A percentile compares a stretch with the other conserved stretches of the same genome.
phyloP scores from a whole-genome alignment of 768 basidiomycete species.

The Phaeotremella fagi region DNA sequence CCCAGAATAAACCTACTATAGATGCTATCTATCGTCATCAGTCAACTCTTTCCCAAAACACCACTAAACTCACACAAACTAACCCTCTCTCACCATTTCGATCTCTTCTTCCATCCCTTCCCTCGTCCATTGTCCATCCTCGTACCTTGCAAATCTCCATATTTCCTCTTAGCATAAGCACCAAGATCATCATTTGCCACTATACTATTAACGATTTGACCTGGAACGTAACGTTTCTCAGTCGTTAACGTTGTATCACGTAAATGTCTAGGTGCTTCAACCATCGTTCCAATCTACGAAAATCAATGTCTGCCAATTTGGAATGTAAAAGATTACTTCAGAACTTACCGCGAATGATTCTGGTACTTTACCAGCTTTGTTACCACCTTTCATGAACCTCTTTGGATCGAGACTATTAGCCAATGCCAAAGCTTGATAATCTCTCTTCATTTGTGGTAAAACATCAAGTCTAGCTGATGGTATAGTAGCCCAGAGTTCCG shows the following conservation, averaged over 20 bases:
- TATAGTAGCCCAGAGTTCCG: conserved; percentile 41
- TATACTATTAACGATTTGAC: conserved; percentile 35
- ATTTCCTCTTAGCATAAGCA: conserved; percentile 47
- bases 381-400: conserved; percentile 47
- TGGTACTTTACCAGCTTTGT: conserved; percentile 35
- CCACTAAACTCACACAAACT: too few relatives aligned
- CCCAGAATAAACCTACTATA: too few relatives aligned
- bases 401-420: conserved; percentile 47
- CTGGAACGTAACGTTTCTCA: conserved; percentile 40
- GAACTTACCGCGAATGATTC: conserved; percentile 44
- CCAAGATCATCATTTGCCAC: conserved; percentile 34
- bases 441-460: conserved; percentile 45
- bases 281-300: conserved; percentile 41
- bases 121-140: conserved; percentile 47
- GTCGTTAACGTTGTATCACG: conserved; percentile 36
- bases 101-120: conserved; percentile 46
- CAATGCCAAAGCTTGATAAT: conserved; percentile 46
- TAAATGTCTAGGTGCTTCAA: conserved; percentile 39
- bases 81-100: conserved; percentile 41
- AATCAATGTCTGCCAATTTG: neutral
- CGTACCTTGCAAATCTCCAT: conserved; percentile 41
- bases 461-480: conserved; percentile 35
- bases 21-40: too few relatives aligned
- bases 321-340: neutral
- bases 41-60: too few relatives aligned